Evolutionary conservation across 1,284 basidiomycete genomes (phyloP), one percentile per base, ranked within the genome.

Genomic region (Laetiporus sulphureus): DNA sequence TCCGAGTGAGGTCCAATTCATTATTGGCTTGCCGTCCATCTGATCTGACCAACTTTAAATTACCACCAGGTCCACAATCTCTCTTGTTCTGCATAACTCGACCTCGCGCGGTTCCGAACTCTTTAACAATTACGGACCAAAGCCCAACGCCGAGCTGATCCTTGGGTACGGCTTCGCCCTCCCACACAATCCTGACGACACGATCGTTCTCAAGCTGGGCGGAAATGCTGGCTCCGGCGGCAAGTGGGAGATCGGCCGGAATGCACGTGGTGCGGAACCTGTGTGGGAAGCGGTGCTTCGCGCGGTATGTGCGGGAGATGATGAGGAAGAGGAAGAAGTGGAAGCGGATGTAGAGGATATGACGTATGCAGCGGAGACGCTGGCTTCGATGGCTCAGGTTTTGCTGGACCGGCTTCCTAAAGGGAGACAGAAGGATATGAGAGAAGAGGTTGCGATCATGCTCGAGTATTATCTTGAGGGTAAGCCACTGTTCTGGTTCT

Each of bases 41-140:
- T 10, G 8, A 20, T 15, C 37, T 31, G 19, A 21, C 15, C 20
- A 10, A 32, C 23, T 29, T 13, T 21, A 19, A 40, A 27, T 5
- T 27, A 11, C 12, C 30, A 11, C 21, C 27, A 27, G 25, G 25
- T 27, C 25, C 25, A 34, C 23, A 16, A 55, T 66, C 32, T 56
- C 64, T 3, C 56, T 73, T 12, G 63, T 82, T 2, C 60, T 74
- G n/a, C 79, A 77, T 48, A 59, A 55, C 1, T 32, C 67, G 0
- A 63, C 68, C 1, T 48, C 50, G 1, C 47, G 62, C 3, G 73
- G 70, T 31, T 51, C 68, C 13, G 84, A 95, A 59, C 65, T 92
- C n/a, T 83, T 84, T 68, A 95, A 94, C 64, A 94, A 93, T 57
- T 91, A 91, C 55, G 89, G 88, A 0, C 72, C 77, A 0, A 91